phyloP scores from a whole-genome alignment of 139 green algal species.

The Raphidocelis subcapitata region DNA sequence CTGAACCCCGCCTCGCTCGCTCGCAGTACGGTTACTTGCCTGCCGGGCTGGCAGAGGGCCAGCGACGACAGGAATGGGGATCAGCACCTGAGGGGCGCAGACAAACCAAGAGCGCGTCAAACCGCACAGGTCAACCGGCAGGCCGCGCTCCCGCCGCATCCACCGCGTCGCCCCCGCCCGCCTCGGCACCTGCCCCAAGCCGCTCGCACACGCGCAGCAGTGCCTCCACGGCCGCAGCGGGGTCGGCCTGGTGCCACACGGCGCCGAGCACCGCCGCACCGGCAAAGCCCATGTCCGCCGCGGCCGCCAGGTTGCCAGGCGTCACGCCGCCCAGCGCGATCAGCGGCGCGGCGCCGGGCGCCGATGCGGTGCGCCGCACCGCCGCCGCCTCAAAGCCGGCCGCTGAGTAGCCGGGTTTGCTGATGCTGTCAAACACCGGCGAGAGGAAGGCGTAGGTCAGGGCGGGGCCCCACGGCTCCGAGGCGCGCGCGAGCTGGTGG shows the following conservation, averaged over 20 bases:
- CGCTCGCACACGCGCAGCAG: background rate
- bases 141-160: too few species aligned
- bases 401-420: constrained; percentile 42
- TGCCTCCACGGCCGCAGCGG: constrained; percentile 23
- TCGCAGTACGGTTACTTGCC: too few species aligned
- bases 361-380: background rate
- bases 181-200: background rate
- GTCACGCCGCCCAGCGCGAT: constrained; percentile 51
- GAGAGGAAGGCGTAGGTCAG: constrained; percentile 58
- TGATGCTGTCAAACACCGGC: constrained; percentile 60
- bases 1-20: too few species aligned
- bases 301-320: constrained; percentile 13
- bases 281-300: constrained; percentile 45
- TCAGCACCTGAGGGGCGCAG: too few species aligned
- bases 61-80: too few species aligned
- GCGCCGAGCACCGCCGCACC: constrained; percentile 49
- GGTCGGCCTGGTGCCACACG: constrained; percentile 44
- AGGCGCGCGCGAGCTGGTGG: constrained; percentile 18
- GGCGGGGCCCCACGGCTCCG: background rate
- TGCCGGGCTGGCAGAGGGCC: too few species aligned
- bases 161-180: background rate
- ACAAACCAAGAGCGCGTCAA: too few species aligned
- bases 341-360: background rate
- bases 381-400: constrained; percentile 9
- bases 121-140: too few species aligned